A percentile compares a stretch with the other conserved stretches of the same genome.
Evolutionary conservation across 495 filamentous ascomycete genomes (phyloP).

Genomic region (Sporormia fimetaria): DNA sequence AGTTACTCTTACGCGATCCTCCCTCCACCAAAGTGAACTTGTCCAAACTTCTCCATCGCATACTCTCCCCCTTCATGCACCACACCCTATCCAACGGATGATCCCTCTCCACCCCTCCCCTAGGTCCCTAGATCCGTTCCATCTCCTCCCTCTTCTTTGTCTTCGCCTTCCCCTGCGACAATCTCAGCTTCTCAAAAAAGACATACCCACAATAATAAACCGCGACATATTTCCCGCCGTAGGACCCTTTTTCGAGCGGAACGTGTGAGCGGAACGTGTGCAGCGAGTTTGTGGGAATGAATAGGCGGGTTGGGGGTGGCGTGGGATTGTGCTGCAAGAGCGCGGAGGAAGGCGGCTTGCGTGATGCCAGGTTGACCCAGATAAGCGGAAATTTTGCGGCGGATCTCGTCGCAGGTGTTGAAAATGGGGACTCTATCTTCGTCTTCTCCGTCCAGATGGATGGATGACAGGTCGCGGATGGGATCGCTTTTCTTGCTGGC

Average conservation of each 20-base stretch:
- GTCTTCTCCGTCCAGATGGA: too few relatives aligned
- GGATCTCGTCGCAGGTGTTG: conserved; percentile 48
- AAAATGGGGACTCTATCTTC: too few relatives aligned
- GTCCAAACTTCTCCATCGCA: too few relatives aligned
- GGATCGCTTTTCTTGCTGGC: too few relatives aligned
- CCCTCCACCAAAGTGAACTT: too few relatives aligned
- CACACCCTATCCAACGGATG: too few relatives aligned
- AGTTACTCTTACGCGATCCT: too few relatives aligned
- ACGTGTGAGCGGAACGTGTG: too few relatives aligned
- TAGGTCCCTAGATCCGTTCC: conserved; percentile 37
- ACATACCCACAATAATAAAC: conserved; percentile 45
- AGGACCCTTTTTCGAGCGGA: conserved; percentile 40
- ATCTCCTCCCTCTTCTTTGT: conserved; percentile 40
- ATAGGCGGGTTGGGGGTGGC: conserved; percentile 31
- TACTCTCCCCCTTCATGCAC: too few relatives aligned
- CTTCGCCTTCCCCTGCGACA: conserved; percentile 46
- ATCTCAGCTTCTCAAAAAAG: conserved; percentile 50
- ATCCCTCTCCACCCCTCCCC: conserved; percentile 12
- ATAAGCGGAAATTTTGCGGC: conserved; percentile 43
- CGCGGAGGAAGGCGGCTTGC: conserved; percentile 43
- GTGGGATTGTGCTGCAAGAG: conserved; percentile 32
- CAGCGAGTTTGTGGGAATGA: conserved; percentile 33
- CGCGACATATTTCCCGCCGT: conserved; percentile 33
- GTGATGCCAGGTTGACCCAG: conserved; percentile 39
- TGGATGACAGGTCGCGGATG: too few relatives aligned